phyloP scores from a whole-genome alignment of 2,329 filamentous ascomycete species.

The Cladophialophora bantiana region DNA sequence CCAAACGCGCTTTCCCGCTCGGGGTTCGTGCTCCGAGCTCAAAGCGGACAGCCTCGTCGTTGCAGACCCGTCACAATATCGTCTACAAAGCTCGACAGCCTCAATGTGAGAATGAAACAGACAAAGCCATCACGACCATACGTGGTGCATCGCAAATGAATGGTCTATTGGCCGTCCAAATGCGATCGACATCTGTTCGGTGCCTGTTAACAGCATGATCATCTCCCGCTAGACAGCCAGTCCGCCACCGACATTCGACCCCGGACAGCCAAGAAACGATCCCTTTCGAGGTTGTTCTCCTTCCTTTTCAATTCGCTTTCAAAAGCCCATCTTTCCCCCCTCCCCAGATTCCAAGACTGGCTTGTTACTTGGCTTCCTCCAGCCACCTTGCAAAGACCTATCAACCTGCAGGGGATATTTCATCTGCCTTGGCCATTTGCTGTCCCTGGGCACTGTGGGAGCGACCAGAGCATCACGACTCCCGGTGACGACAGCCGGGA shows the following conservation, averaged over 20 bases:
- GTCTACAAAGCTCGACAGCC: not conserved
- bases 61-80: not conserved
- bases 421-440: slow-evolving; percentile 3
- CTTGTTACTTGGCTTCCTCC: slow-evolving; percentile 14
- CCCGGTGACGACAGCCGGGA: slow-evolving; percentile 12
- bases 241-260: not conserved
- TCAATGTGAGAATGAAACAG: not conserved
- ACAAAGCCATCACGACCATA: not conserved
- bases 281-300: slow-evolving; percentile 2
- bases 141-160: not conserved
- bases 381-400: slow-evolving; percentile 7
- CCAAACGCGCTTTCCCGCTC: not conserved
- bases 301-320: slow-evolving; percentile 3
- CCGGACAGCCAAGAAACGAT: slow-evolving; percentile 21
- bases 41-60: slow-evolving; percentile 14
- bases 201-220: not conserved
- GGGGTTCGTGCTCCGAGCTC: slow-evolving; percentile 10
- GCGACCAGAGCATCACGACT: slow-evolving; percentile 10
- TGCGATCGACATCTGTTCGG: not conserved
- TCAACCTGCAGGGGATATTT: slow-evolving; percentile 6
- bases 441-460: not conserved
- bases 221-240: not conserved
- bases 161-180: not conserved
- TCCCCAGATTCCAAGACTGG: slow-evolving; percentile 20
- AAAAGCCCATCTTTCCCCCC: slow-evolving; percentile 6